Evolutionary conservation across 106 monocot species (phyloP).

Genomic region (Triglochin maritima): DNA sequence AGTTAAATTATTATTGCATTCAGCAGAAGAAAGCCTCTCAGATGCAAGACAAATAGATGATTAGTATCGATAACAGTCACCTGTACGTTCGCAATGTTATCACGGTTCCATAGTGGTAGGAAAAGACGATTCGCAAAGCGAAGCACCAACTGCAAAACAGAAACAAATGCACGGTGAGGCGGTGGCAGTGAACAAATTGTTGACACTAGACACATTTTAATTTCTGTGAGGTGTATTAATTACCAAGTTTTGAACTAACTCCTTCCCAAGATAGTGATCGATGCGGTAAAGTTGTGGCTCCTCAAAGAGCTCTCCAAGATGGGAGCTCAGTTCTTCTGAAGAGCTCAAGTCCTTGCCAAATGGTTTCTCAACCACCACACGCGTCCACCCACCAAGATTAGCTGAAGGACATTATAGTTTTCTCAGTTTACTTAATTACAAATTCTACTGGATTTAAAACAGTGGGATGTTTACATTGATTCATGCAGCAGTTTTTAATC

Average conservation of each 20-base stretch:
- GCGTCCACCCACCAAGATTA: conserved; percentile 84
- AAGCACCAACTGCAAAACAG: conserved; percentile 66
- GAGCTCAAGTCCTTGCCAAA: conserved; percentile 90
- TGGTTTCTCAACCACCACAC: conserved; percentile 93
- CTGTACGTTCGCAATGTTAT: conserved; percentile 93
- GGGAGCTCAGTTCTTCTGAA: conserved; percentile 81
- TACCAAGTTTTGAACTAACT: conserved; percentile 97
- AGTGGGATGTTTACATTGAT: conserved; percentile 42
- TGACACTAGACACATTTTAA: neutral
- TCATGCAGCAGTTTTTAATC: conserved; percentile 88
- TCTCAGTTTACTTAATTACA: neutral
- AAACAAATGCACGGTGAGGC: neutral
- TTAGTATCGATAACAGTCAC: conserved; percentile 13
- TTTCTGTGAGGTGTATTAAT: neutral
- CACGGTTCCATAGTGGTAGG: conserved; percentile 95
- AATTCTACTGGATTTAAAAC: neutral
- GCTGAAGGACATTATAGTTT: conserved; percentile 23
- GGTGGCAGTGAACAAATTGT: neutral
- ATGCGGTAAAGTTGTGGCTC: conserved; percentile 89
- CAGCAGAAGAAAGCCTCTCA: neutral
- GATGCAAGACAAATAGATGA: neutral
- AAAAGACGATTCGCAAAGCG: conserved; percentile 98
- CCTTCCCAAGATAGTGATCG: conserved; percentile 97
- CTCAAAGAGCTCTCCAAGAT: conserved; percentile 83
- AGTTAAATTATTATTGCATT: neutral